Percentiles rank a stretch among this genome's conserved stretches.
Evolutionary conservation across 192 early-diverging fungal genomes (phyloP).

Genomic region (Backusella tuberculispora): DNA sequence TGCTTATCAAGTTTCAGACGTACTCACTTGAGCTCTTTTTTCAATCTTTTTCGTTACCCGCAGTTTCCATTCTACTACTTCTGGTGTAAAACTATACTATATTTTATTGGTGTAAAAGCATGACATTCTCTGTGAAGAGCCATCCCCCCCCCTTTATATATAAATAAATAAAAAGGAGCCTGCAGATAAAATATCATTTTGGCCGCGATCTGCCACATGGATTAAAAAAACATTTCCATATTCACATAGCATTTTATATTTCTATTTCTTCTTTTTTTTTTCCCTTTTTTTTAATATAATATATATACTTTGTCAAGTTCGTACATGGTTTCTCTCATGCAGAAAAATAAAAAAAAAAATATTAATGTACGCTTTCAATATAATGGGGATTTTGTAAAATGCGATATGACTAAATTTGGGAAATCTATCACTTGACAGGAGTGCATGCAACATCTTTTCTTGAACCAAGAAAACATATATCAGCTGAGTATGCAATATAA

Average conservation of each 20-base stretch:
- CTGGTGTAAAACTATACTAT: neutral
- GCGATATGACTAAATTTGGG: neutral
- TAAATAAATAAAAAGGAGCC: neutral
- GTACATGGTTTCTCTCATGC: neutral
- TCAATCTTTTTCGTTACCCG: neutral
- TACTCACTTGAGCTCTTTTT: neutral
- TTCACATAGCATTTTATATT: neutral
- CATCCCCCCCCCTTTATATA: neutral
- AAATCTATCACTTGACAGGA: neutral
- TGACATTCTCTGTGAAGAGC: too few relatives aligned
- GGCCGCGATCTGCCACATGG: neutral
- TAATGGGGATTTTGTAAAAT: neutral
- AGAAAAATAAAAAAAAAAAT: too few relatives aligned
- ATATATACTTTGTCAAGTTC: neutral
- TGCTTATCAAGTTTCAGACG: constrained; percentile 8
- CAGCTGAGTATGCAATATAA: too few relatives aligned
- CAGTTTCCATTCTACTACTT: neutral
- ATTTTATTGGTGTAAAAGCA: neutral
- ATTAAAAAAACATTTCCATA: neutral
- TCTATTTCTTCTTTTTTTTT: neutral
- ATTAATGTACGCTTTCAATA: neutral
- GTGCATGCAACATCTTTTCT: neutral
- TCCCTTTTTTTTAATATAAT: neutral
- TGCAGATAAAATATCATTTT: neutral
- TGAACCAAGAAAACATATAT: too few relatives aligned